Conservation (phyloP, 2,329 filamentous ascomycete species). For the Pseudopithomyces chartarum region DNA sequence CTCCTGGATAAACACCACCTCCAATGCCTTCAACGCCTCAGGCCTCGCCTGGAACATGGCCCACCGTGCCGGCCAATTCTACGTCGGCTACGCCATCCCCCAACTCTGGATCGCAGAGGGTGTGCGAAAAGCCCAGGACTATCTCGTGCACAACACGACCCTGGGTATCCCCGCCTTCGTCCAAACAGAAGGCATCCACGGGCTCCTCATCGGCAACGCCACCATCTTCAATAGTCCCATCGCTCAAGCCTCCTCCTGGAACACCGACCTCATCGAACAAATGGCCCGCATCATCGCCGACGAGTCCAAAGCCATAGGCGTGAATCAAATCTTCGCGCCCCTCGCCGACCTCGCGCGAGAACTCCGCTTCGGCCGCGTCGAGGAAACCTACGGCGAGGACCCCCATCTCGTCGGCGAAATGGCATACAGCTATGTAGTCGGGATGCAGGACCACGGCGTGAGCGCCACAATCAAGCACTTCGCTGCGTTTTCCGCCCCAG, state of each 20-base stretch:
- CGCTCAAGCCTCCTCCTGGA: conserved; percentile 72
- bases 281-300: conserved; percentile 70
- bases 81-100: conserved; percentile 70
- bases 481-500: conserved; percentile 69
- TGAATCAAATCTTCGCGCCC: conserved; percentile 75
- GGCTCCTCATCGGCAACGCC: conserved; percentile 71
- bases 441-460: conserved; percentile 68
- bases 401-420: conserved; percentile 70
- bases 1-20: conserved; percentile 74
- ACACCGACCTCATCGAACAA: conserved; percentile 65
- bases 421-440: conserved; percentile 63
- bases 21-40: conserved; percentile 68
- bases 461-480: conserved; percentile 78
- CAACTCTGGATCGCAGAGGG: conserved; percentile 68
- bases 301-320: conserved; percentile 69
- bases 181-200: conserved; percentile 76
- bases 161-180: conserved; percentile 73
- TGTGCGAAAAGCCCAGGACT: conserved; percentile 70
- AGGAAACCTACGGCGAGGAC: conserved; percentile 76
- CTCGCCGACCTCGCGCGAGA: conserved; percentile 73
- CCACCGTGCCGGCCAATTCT: conserved; percentile 70
- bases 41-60: conserved; percentile 71
- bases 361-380: conserved; percentile 72
- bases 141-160: conserved; percentile 68
- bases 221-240: conserved; percentile 83